Evolutionary conservation across 257 asterid species (phyloP), one percentile per base, ranked within the genome.

Genomic region (Thymus quinquecostatus): DNA sequence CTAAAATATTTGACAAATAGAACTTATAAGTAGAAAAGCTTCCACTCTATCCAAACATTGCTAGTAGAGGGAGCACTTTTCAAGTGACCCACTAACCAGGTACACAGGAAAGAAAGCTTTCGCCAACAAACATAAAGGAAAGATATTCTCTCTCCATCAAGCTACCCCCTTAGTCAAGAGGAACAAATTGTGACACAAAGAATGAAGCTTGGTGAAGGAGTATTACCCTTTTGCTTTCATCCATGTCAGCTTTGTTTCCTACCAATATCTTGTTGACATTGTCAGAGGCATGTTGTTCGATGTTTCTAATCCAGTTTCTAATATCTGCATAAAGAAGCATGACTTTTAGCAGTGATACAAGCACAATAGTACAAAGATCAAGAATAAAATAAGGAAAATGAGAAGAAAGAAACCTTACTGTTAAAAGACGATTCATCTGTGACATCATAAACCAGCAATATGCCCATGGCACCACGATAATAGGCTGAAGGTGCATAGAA

Each of bases 201-300:
- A 32, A 11, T 10, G 67, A 60, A 63, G 32, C 21, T 14, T 10
- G 0, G 13, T 5, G 51, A 34, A 69, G 41, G 62, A 60, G 36
- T 75, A 13, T 66, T 71, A 85, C 89, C 86, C 89, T 79, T 75
- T 82, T 84, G 86, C 88, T 84, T 81, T 81, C 88, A 29, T 84
- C 88, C 88, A 84, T 84, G 75, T 84, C 86, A 68, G 88, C 88
- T 59, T 84, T 84, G 77, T 84, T 84, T 41, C 88, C 88, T 14
- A 84, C 86, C 74, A 84, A 75, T 74, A 84, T 77, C 81, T 84
- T 84, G 84, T 84, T 84, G 80, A 81, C 88, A 71, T 84, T 84
- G 79, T 84, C 88, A 32, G 88, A 84, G 59, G 86, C 88, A 44
- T 84, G 88, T 21, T 84, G 88, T 65, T 84, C 89, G 49, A 84